Base-by-base conservation (phyloP, 2,329 filamentous ascomycete species). In the Diplodia corticola region DNA sequence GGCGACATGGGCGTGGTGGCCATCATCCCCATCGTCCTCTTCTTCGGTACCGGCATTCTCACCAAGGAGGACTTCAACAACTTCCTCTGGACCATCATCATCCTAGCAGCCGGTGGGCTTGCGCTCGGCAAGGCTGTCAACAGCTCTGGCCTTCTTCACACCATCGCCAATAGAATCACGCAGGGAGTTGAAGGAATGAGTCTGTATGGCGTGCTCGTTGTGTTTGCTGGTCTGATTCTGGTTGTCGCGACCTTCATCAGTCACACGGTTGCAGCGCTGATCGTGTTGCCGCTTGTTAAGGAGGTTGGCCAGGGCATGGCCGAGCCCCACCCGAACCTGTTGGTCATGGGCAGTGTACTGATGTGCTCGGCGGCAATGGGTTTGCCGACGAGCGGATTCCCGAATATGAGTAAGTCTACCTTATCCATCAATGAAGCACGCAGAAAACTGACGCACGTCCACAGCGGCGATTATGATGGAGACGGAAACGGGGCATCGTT, bases 1-100 rank as follows among this genome's bases (percentile, higher is more conserved):
- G 95, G 95, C 64, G 94, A 99, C 75, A 99, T 99, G 95, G 95
- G 95, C 63, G 93, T 99, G 63, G 91, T 99, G 49, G 96, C 95
- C 67, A 96, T 99, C 75, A 92, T 99, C 68, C 95, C 95, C 5
- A 90, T 99, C 61, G 91, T 96, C 3, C 84, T 97, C 49, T 99
- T 99, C 85, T 99, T 99, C 73, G 95, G 95, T 64, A 93, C 93
- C 1, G 95, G 95, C 12, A 94, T 98, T 70, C 84, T 99, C 35
- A 98, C 93, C 57, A 99, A 98, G 80, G 95, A 98, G 79, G 95
- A 99, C 80, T 99, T 99, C 77, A 99, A 99, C 83, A 99, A 99
- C 79, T 99, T 99, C 79, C 90, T 97, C 46, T 99, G 95, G 95
- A 99, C 96, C 22, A 99, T 99, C 79, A 97, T 99, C 79, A 98